Evolutionary conservation across 1,139 yeast species (phyloP), one percentile per base, ranked within the genome.

Genomic region (Magnusiomyces magnusii): DNA sequence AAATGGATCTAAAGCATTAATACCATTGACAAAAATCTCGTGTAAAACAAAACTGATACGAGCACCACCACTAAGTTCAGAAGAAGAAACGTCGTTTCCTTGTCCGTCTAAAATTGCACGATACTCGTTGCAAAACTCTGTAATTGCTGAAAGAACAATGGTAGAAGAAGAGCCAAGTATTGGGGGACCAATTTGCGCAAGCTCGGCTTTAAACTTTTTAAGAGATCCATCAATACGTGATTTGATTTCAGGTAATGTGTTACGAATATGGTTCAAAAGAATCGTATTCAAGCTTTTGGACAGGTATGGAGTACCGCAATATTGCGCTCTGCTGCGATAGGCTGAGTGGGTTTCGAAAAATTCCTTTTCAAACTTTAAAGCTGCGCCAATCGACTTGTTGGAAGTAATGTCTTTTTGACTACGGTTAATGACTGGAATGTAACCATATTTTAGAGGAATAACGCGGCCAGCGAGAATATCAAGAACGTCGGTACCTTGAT

Each of bases 21-120:
- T 83, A 75, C 99, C 99, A 71, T 89, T 92, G 72, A 92, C 86
- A 78, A 85, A 93, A 61, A 93, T 87, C 76, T 93, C 99, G 72
- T 93, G 99, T 79, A 93, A 93, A 34, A 93, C 99, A 79, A 92
- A 95, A 39, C 96, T 86, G 66, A 93, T 88, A 80, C 99, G 88
- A 1, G 99, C 99, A 73, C 99, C 99, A 74, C 97, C 97, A 65
- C 92, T 85, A 66, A 91, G 80, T 74, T 91, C 97, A 71, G 87
- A 86, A 76, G 69, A 71, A 84, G 91, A 85, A 87, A 53, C 93
- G 82, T 68, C 92, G 71, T 84, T 89, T 21, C 95, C 85, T 73
- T 90, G 95, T 75, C 99, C 99, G 69, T 90, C 95, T 67, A 93
- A 78, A 58, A 92, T 88, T n/a, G 96, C 95, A 65, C 84, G 86